Evolutionary conservation across 2,329 filamentous ascomycete genomes (phyloP).

Genomic region (Penicillium sp.): DNA sequence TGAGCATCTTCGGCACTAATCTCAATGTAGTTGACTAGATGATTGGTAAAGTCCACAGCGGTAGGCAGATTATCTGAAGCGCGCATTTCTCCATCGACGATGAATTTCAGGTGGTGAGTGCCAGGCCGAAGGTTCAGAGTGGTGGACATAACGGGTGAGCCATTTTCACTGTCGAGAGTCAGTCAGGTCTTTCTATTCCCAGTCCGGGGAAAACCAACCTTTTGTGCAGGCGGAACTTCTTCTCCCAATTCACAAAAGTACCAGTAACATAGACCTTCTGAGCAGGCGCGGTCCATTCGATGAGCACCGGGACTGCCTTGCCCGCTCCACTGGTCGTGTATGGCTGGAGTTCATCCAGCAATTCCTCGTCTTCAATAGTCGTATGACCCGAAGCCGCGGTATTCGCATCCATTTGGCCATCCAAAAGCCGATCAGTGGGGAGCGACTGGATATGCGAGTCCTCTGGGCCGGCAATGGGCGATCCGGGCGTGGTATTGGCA

Average conservation of each 20-base stretch:
- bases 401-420: constrained; percentile 54
- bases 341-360: constrained; percentile 68
- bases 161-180: constrained; percentile 37
- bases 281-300: constrained; percentile 80
- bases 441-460: constrained; percentile 52
- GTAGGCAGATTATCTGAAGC: constrained; percentile 84
- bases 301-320: constrained; percentile 73
- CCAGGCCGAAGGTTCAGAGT: constrained; percentile 81
- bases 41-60: constrained; percentile 96
- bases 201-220: constrained; percentile 53
- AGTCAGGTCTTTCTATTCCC: constrained; percentile 7
- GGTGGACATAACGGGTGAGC: constrained; percentile 64
- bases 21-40: constrained; percentile 97
- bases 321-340: constrained; percentile 64
- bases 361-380: constrained; percentile 66
- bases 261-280: constrained; percentile 95
- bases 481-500: constrained; percentile 82
- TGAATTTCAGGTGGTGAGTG: constrained; percentile 93
- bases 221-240: constrained; percentile 80
- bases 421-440: constrained; percentile 43
- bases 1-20: constrained; percentile 70
- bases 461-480: constrained; percentile 74
- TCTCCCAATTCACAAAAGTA: constrained; percentile 96
- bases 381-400: constrained; percentile 54
- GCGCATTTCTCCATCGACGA: constrained; percentile 90